Base-by-base conservation (phyloP, 75 land plant genomes). In the Picea sitchensis region DNA sequence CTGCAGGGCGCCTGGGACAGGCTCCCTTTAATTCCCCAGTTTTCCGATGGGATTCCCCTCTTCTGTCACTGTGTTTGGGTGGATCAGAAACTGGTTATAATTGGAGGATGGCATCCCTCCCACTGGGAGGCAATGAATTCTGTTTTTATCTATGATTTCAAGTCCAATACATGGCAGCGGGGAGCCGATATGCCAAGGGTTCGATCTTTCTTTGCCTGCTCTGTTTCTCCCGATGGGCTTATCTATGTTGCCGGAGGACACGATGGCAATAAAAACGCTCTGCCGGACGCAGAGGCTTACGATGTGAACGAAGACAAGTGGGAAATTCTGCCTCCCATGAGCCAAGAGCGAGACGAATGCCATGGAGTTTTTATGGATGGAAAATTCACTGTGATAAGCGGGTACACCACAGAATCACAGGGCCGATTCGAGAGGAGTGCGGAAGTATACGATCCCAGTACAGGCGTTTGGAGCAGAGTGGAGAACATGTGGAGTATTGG, bases 171-270 rank as follows among this genome's bases (percentile, higher is more conserved):
- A 47, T 93, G 94, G 94, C 77, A 81, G 23, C 54, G 59, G 17
- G 94, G 91, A 11, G 30, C 65, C 61, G 78, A 80, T 41, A 88
- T 92, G 92, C 65, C 86, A n/a, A 26, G 61, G 5, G 74, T 76
- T 57, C 67, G 90, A 56, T 86, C 92, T 54, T 92, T 93, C 72
- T 92, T 92, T 75, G 95, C 90, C 11, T 57, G 79, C 71, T 86
- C 81, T 0, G 87, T 82, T 4, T 51, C 23, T 14, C 7, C 67
- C 0, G 65, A 59, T 5, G 26, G 76, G 14, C 44, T 14, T 2
- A 83, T 93, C 11, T 74, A 77, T 56, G 87, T 90, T 9, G 91
- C 91, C 54, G 96, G 96, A 41, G 96, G 96, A 8, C 96, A 94
- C 69, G 95, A 92, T 67, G 80, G 58, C 63, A 32, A 65, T 38